Evolutionary conservation across 306 rosid genomes (phyloP).

Genomic region (Fragaria iinumae): DNA sequence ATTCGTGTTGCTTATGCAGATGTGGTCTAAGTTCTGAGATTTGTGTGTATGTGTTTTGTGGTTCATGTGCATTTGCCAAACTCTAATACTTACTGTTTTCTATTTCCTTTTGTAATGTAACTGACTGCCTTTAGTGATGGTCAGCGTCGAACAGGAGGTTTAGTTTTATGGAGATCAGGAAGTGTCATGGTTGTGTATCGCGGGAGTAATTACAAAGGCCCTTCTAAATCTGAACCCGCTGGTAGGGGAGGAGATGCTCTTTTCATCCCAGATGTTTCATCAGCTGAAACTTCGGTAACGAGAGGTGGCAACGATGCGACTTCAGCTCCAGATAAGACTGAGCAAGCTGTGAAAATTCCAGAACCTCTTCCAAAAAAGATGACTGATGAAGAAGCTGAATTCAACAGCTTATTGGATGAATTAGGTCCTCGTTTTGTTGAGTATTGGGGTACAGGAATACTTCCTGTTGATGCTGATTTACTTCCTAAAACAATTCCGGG

Average conservation of each 20-base stretch:
- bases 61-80: not conserved
- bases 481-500: slow-evolving; percentile 77
- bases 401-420: slow-evolving; percentile 61
- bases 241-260: slow-evolving; percentile 46
- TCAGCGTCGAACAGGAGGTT: slow-evolving; percentile 89
- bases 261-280: slow-evolving; percentile 73
- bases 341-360: slow-evolving; percentile 28
- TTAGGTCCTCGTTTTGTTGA: slow-evolving; percentile 92
- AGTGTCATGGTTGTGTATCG: slow-evolving; percentile 93
- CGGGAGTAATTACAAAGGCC: slow-evolving; percentile 70
- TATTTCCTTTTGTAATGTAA: slow-evolving; percentile 11
- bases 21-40: not conserved
- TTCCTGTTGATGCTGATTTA: slow-evolving; percentile 94
- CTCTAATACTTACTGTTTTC: not conserved
- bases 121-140: slow-evolving; percentile 58
- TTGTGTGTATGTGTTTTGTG: not conserved
- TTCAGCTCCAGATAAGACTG: slow-evolving; percentile 36
- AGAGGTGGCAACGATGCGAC: slow-evolving; percentile 32
- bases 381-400: slow-evolving; percentile 78
- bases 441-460: slow-evolving; percentile 96
- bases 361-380: slow-evolving; percentile 32
- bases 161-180: slow-evolving; percentile 85
- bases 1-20: not conserved
- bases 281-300: slow-evolving; percentile 29
- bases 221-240: slow-evolving; percentile 38